Conservation (phyloP, 2,329 filamentous ascomycete genomes). For the Cucurbitaria berberidis region DNA sequence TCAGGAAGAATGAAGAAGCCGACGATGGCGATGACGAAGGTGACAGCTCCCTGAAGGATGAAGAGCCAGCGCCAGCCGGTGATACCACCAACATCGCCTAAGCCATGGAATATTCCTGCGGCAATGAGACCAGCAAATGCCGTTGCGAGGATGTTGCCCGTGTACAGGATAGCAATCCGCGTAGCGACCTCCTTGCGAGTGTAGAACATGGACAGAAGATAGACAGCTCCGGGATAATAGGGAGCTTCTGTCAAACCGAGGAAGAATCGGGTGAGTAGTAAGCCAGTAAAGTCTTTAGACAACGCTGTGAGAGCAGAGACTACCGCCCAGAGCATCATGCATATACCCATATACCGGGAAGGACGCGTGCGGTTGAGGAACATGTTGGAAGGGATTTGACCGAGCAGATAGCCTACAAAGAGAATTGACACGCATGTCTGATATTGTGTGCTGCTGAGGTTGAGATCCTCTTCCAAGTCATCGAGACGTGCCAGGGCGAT, state of each 20-base stretch:
- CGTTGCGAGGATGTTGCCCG: conserved; percentile 51
- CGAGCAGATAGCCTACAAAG: conserved; percentile 44
- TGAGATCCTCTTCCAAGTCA: conserved; percentile 64
- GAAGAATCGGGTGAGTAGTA: conserved; percentile 54
- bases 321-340: conserved; percentile 52
- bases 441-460: conserved; percentile 30
- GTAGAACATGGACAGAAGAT: conserved; percentile 47
- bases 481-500: conserved; percentile 68
- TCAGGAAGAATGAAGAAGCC: conserved; percentile 53
- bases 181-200: conserved; percentile 47
- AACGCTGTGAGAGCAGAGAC: conserved; percentile 53
- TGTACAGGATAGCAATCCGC: conserved; percentile 60
- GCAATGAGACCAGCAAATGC: conserved; percentile 54
- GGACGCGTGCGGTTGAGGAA: conserved; percentile 42
- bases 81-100: conserved; percentile 30
- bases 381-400: conserved; percentile 48
- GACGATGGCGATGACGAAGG: conserved; percentile 41
- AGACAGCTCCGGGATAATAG: conserved; percentile 46
- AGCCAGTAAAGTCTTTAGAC: conserved; percentile 51
- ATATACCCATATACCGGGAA: conserved; percentile 31
- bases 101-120: conserved; percentile 41
- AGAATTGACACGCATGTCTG: conserved; percentile 34
- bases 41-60: conserved; percentile 39
- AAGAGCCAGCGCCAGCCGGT: conserved; percentile 39
- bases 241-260: conserved; percentile 53